Base-by-base conservation (phyloP, 352 stramenopile species). In the Lagenidium giganteum region DNA sequence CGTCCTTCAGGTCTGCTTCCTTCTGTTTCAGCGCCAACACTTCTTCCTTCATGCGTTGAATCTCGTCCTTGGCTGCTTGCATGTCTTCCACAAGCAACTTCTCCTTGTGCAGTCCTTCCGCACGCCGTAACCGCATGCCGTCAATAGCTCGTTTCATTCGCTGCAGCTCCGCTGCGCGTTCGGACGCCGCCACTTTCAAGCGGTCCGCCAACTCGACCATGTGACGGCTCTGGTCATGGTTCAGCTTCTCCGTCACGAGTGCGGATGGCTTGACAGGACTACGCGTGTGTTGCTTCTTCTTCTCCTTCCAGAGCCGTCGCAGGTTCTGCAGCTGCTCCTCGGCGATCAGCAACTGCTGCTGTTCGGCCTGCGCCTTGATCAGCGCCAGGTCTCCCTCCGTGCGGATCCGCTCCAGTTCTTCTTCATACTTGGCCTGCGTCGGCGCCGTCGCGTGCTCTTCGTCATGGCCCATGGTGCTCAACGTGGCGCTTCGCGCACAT, bases 331-430 rank as follows among this genome's bases (percentile, higher is more conserved):
- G 81, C 47, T 86, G 69, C 25, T 63, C 61, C 42, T 98, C 95
- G 0, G 93, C 61, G 41, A 83, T 67, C 6, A 57, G 48, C 46
- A 94, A 73, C 40, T 92, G 95, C 44, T 96, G 87, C 31, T 64
- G 84, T 87, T 96, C 95, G 40, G 95, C 91, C 41, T 87, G 73
- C 30, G 64, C 58, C 21, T 68, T 71, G 45, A 87, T 75, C 6
- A 87, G 63, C 45, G 61, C 64, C 40, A 87, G 35, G 54, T 87
- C 73, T 24, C 70, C 73, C 26, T 87, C 73, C 0, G 70, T 78
- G 13, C 73, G 73, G 38, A 90, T 86, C 50, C 94, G 92, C n/a
- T 95, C 88, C 44, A 98, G 67, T 45, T 92, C 72, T 12, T 95
- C 68, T 28, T 91, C 83, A 34, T 67, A 65, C 48, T 61, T 62